A percentile compares a stretch with the other conserved stretches of the same genome.
These are phyloP conservation scores for Russula vinacea DNA, from an alignment of 768 basidiomycete species.

Conservation along the genomic window DNA sequence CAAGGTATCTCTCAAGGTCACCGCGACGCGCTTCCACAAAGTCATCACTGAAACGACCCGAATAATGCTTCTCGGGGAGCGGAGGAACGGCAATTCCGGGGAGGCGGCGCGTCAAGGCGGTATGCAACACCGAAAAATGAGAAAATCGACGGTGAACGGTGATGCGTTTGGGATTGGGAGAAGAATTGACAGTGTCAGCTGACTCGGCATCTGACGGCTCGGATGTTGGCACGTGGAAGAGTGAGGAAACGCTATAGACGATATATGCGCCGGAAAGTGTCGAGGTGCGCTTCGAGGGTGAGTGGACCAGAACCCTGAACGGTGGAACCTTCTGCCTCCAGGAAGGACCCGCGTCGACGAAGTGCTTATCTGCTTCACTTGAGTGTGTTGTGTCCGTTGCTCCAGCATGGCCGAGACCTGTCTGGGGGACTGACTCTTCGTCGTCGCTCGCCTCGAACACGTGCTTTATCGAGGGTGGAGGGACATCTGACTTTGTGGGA, in stretches of 20 bases:
- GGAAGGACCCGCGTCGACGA: conserved; percentile 62
- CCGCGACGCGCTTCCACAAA: conserved; percentile 81
- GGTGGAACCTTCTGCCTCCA: conserved; percentile 74
- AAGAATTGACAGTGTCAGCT: conserved; percentile 31
- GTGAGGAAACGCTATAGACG: conserved; percentile 70
- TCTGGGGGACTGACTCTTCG: conserved; percentile 40
- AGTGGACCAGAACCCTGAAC: conserved; percentile 74
- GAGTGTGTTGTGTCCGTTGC: conserved; percentile 21
- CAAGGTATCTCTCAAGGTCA: conserved; percentile 77
- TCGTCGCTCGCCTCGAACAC: conserved; percentile 31
- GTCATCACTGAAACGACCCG: conserved; percentile 73
- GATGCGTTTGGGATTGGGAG: conserved; percentile 49
- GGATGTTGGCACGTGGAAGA: conserved; percentile 47
- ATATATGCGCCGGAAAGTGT: conserved; percentile 69
- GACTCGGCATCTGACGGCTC: conserved; percentile 29
- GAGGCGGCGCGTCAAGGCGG: conserved; percentile 61
- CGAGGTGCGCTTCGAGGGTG: conserved; percentile 71
- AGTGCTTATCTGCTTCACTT: conserved; percentile 63
- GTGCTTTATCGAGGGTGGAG: conserved; percentile 31
- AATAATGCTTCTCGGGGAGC: conserved; percentile 81
- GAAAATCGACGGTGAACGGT: conserved; percentile 83
- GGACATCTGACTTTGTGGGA: conserved; percentile 31
- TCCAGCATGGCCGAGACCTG: conserved; percentile 36
- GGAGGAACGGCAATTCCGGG: conserved; percentile 78
- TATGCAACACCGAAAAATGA: conserved; percentile 76